A percentile compares a stretch with the other conserved stretches of the same genome.
Conservation (phyloP, 257 asterid species). For the Salvia hispanica region DNA sequence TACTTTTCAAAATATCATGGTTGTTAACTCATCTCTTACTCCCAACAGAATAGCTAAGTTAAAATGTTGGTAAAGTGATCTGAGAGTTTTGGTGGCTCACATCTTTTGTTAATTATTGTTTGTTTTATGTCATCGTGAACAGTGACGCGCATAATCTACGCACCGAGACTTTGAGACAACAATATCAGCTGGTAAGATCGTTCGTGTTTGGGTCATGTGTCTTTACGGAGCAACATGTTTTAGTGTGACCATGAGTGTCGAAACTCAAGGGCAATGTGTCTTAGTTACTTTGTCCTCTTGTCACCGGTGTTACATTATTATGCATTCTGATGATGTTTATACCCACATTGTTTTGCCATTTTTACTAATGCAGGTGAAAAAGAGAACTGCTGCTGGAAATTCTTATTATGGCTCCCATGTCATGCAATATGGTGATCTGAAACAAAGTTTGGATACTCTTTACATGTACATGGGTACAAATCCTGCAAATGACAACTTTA, state of each 20-base stretch:
- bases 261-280: background rate
- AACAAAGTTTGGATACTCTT: constrained; percentile 56
- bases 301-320: background rate
- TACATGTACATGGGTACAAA: constrained; percentile 79
- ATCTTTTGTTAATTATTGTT: constrained; percentile 25
- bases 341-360: background rate
- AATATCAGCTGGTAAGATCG: constrained; percentile 79
- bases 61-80: constrained; percentile 7
- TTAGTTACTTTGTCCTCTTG: background rate
- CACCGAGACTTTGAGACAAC: constrained; percentile 79
- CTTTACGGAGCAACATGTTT: background rate
- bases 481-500: constrained; percentile 82
- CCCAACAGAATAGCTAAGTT: background rate
- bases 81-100: background rate
- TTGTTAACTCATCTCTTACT: constrained; percentile 1
- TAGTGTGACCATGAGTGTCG: constrained; percentile 7
- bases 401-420: constrained; percentile 83
- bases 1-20: background rate
- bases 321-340: background rate
- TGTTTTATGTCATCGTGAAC: constrained; percentile 39
- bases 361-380: constrained; percentile 56
- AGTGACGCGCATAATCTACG: constrained; percentile 82
- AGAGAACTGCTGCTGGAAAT: constrained; percentile 67
- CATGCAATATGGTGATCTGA: constrained; percentile 89
- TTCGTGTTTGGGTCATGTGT: constrained; percentile 26